A percentile compares a stretch with the other conserved stretches of the same genome.
phyloP scores from a whole-genome alignment of 805 yeast species.

The Naumovozyma baii region DNA sequence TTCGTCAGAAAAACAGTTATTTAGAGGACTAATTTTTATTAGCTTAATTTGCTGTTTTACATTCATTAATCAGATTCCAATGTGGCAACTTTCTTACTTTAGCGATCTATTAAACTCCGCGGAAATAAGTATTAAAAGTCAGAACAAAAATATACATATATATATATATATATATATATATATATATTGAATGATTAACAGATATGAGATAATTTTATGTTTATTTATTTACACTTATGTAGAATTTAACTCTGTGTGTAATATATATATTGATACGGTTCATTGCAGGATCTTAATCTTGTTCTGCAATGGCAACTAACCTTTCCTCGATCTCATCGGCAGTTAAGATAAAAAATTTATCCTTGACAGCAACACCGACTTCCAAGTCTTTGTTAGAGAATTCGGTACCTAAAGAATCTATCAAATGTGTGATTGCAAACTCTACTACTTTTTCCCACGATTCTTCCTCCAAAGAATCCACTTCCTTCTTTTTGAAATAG shows the following conservation, averaged over 20 bases:
- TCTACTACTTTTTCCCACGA: slow-evolving; percentile 87
- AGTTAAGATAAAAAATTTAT: slow-evolving; percentile 61
- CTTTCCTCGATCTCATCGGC: slow-evolving; percentile 92
- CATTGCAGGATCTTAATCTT: slow-evolving; percentile 63
- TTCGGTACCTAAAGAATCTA: slow-evolving; percentile 83
- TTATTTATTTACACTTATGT: no score
- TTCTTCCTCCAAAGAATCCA: slow-evolving; percentile 36
- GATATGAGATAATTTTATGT: no score
- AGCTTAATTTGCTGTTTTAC: no score
- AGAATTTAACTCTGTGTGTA: no score
- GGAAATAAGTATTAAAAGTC: background rate
- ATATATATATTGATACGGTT: no score
- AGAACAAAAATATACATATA: background rate
- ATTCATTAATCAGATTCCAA: no score
- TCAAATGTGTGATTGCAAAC: slow-evolving; percentile 75
- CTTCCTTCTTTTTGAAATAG: slow-evolving; percentile 59
- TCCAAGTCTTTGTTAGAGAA: slow-evolving; percentile 90
- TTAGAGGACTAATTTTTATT: no score
- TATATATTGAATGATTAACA: no score
- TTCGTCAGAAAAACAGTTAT: no score
- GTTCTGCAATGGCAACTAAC: slow-evolving; percentile 89
- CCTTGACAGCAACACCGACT: slow-evolving; percentile 74
- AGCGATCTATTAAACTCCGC: no score
- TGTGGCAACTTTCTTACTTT: no score
- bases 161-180: background rate